Percentiles rank a stretch among this genome's conserved stretches.
phyloP scores from a whole-genome alignment of 345 rosid species.

The Populus ilicifolia region DNA sequence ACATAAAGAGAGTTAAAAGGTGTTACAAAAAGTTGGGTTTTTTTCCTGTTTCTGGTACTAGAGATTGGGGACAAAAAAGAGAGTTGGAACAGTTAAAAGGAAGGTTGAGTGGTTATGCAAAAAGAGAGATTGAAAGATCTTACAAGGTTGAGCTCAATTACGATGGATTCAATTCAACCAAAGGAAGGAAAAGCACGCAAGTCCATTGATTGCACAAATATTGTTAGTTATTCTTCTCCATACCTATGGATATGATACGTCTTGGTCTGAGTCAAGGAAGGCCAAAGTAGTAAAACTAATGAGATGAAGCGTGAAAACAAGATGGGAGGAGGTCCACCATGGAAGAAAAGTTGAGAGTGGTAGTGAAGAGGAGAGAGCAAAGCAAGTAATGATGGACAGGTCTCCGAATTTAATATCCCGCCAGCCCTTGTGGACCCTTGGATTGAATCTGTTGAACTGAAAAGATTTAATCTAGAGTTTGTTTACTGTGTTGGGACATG shows the following conservation, averaged over 20 bases:
- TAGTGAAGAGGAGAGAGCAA: conserved; percentile 3
- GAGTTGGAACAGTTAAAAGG: background rate
- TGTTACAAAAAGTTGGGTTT: too few species aligned
- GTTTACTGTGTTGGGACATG: too few species aligned
- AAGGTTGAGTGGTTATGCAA: background rate
- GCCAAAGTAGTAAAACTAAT: background rate
- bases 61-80: background rate
- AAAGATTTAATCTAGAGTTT: too few species aligned
- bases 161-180: background rate
- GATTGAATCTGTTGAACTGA: background rate
- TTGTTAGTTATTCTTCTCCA: background rate
- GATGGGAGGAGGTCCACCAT: conserved; percentile 4
- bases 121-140: background rate
- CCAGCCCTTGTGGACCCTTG: conserved; percentile 3
- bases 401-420: background rate
- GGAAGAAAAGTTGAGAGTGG: background rate
- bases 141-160: background rate
- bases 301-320: background rate
- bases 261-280: background rate
- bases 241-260: too few species aligned
- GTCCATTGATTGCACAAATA: background rate
- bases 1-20: background rate
- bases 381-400: background rate
- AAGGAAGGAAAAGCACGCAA: background rate
- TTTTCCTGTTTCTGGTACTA: background rate